Conservation (phyloP, 1,284 basidiomycete genomes). For the Fomitopsis schrenkii region DNA sequence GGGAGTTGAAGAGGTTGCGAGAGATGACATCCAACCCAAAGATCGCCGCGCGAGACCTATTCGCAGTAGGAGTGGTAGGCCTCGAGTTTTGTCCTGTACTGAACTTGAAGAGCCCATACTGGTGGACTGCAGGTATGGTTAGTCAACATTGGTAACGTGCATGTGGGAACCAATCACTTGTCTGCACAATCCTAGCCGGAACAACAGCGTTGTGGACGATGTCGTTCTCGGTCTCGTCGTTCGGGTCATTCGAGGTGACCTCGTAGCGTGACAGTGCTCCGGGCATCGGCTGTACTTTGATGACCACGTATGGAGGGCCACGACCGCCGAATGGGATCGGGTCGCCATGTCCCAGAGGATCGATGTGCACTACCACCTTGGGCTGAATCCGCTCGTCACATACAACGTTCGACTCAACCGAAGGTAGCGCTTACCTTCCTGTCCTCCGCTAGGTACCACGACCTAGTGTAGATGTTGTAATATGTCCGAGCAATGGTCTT, state of each 20-base stretch:
- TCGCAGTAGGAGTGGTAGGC: conserved; percentile 76
- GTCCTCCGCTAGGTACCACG: conserved; percentile 65
- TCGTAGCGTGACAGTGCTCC: conserved; percentile 77
- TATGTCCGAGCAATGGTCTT: conserved; percentile 71
- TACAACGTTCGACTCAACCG: background rate
- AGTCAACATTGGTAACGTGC: conserved; percentile 6
- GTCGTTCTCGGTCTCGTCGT: conserved; percentile 72
- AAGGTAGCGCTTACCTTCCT: conserved; percentile 57
- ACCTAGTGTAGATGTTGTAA: conserved; percentile 82
- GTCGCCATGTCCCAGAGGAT: conserved; percentile 69
- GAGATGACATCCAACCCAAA: conserved; percentile 85
- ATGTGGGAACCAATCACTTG: conserved; percentile 49
- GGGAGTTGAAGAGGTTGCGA: conserved; percentile 61
- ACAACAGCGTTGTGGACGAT: conserved; percentile 79
- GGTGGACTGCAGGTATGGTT: conserved; percentile 56
- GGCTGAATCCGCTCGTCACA: conserved; percentile 42
- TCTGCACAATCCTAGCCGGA: conserved; percentile 69
- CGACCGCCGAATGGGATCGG: conserved; percentile 69
- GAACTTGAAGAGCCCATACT: conserved; percentile 84
- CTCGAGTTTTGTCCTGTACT: conserved; percentile 69
- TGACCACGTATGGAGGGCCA: conserved; percentile 67
- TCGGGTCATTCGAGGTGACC: conserved; percentile 68
- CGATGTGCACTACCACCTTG: conserved; percentile 85
- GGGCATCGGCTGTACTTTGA: conserved; percentile 75
- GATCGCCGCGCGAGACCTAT: conserved; percentile 71